These are phyloP conservation scores for Russula griseocarnosa DNA, from an alignment of 768 basidiomycete genomes.

Conservation along the genomic window DNA sequence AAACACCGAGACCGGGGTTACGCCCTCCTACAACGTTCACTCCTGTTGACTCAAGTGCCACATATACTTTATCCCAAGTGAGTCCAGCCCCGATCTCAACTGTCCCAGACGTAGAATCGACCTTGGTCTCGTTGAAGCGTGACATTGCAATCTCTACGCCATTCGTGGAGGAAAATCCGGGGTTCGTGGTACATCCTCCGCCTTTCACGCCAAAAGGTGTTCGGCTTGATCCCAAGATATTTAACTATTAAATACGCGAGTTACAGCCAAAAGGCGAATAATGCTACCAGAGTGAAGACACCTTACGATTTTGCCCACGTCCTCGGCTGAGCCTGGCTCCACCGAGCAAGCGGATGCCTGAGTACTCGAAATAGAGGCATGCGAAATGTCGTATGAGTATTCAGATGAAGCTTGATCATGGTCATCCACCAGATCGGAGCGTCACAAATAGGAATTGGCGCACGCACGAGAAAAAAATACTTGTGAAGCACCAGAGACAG, in stretches of 20 bases:
- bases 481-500: not conserved
- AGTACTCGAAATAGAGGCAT: slow-evolving; percentile 1
- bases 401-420: slow-evolving; percentile 8
- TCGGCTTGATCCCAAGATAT: slow-evolving; percentile 14
- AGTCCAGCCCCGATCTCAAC: slow-evolving; percentile 29
- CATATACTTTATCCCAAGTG: slow-evolving; percentile 32
- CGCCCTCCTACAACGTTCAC: slow-evolving; percentile 30
- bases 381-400: slow-evolving; percentile 16
- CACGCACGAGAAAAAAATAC: slow-evolving; percentile 7
- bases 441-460: not conserved
- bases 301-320: slow-evolving; percentile 24
- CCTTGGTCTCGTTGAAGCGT: slow-evolving; percentile 21
- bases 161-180: slow-evolving; percentile 31
- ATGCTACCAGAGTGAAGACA: not conserved
- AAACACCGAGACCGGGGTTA: slow-evolving; percentile 28
- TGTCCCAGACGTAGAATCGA: slow-evolving; percentile 8
- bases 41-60: slow-evolving; percentile 16
- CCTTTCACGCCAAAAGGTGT: slow-evolving; percentile 27
- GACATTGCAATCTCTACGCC: slow-evolving; percentile 32
- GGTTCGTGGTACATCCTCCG: slow-evolving; percentile 30
- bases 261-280: not conserved
- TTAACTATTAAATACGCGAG: not conserved
- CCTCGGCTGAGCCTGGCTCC: slow-evolving; percentile 25
- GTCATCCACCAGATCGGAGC: not conserved
- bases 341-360: slow-evolving; percentile 26